Percentiles rank a stretch among this genome's conserved stretches.
Evolutionary conservation across 371 early-diverging fungal genomes (phyloP).

Genomic region (Mucor plumbeus): DNA sequence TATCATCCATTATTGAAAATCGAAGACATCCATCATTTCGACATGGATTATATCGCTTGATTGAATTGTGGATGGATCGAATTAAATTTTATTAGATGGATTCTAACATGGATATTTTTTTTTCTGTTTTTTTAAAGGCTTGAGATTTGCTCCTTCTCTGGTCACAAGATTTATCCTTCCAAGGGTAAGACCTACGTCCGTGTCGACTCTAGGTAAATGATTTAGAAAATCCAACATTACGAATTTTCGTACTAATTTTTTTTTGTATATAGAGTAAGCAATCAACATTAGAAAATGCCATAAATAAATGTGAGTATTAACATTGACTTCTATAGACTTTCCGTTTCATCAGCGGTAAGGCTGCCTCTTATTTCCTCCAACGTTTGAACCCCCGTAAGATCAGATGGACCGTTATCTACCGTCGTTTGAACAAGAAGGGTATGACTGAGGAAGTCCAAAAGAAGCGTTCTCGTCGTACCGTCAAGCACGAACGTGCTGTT

Average conservation of each 20-base stretch:
- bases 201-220: conserved; percentile 75
- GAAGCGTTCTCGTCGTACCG: conserved; percentile 94
- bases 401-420: conserved; percentile 96
- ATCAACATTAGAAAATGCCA: background rate
- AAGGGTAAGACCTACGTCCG: conserved; percentile 94
- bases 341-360: conserved; percentile 96
- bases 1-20: conserved; percentile 18
- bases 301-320: too few relatives aligned
- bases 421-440: conserved; percentile 98
- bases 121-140: conserved; percentile 56
- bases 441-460: conserved; percentile 93
- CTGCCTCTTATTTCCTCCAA: conserved; percentile 94
- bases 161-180: conserved; percentile 98
- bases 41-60: background rate
- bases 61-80: conserved; percentile 12
- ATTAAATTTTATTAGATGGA: conserved; percentile 5
- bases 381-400: conserved; percentile 97
- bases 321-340: conserved; percentile 63
- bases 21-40: conserved; percentile 5
- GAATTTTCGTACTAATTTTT: background rate
- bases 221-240: background rate
- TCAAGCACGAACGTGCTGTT: conserved; percentile 96
- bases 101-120: background rate
- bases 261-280: background rate
- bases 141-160: conserved; percentile 95